Conservation (phyloP, 805 yeast genomes). For the Saccharomyces eubayanus region DNA sequence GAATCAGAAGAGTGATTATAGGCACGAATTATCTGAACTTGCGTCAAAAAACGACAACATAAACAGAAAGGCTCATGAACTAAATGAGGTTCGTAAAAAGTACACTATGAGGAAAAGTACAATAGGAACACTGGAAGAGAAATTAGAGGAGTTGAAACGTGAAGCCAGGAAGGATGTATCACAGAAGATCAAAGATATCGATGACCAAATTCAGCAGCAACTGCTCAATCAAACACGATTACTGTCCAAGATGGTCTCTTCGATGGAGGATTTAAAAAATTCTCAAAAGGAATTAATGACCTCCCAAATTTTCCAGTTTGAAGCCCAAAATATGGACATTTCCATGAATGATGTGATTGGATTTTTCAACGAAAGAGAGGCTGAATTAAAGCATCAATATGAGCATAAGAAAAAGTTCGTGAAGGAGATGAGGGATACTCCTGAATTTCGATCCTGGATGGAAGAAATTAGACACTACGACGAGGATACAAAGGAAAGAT, state of each 20-base stretch:
- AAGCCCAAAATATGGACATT: conserved; percentile 33
- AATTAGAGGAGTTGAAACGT: conserved; percentile 28
- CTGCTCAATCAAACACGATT: conserved; percentile 18
- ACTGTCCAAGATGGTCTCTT: conserved; percentile 15
- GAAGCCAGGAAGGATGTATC: conserved; percentile 39
- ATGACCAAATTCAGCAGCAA: conserved; percentile 20
- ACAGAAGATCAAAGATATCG: conserved; percentile 31
- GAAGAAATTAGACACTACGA: conserved; percentile 30
- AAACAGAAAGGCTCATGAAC: conserved; percentile 5
- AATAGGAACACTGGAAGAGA: conserved; percentile 25
- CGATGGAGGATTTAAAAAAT: conserved; percentile 21
- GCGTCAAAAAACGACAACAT: conserved; percentile 13
- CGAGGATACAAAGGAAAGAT: conserved; percentile 32
- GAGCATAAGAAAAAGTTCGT: conserved; percentile 25
- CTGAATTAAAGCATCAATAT: conserved; percentile 19
- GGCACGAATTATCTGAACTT: conserved; percentile 5
- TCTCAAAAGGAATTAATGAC: conserved; percentile 21
- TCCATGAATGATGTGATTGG: conserved; percentile 28
- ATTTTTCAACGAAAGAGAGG: conserved; percentile 26
- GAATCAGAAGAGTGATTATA: conserved; percentile 8
- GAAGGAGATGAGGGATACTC: conserved; percentile 21
- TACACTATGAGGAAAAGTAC: conserved; percentile 20
- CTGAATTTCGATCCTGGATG: conserved; percentile 22
- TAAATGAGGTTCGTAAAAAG: conserved; percentile 17
- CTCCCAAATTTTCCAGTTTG: conserved; percentile 29